A percentile compares a stretch with the other conserved stretches of the same genome.
These are phyloP conservation scores for Cyberlindnera maritima DNA, from an alignment of 805 yeast species.

Conservation along the genomic window DNA sequence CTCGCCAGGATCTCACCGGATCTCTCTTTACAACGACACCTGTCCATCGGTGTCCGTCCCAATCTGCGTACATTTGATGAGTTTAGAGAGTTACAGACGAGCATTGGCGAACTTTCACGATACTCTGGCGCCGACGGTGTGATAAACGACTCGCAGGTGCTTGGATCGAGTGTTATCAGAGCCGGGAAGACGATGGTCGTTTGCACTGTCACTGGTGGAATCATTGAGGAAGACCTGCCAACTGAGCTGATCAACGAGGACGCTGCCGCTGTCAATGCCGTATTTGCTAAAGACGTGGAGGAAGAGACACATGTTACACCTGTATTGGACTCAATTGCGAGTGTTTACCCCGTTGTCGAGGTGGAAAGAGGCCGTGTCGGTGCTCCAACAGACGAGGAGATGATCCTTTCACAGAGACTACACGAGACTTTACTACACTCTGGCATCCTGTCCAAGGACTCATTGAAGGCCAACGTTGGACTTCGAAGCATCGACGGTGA, in stretches of 20 bases:
- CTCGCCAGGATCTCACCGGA: conserved; percentile 86
- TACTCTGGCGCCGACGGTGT: conserved; percentile 32
- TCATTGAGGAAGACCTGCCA: conserved; percentile 52
- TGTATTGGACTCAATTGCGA: conserved; percentile 31
- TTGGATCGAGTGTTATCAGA: conserved; percentile 70
- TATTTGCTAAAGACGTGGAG: conserved; percentile 30
- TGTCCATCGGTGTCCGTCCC: conserved; percentile 75
- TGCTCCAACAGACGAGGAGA: conserved; percentile 85
- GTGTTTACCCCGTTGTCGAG: conserved; percentile 72
- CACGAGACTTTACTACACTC: conserved; percentile 60
- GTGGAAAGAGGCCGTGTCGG: conserved; percentile 73
- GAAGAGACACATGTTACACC: conserved; percentile 14
- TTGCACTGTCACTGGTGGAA: conserved; percentile 67
- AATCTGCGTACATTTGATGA: conserved; percentile 68
- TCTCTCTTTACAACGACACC: conserved; percentile 72
- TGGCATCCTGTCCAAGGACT: conserved; percentile 45
- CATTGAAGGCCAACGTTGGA: conserved; percentile 56
- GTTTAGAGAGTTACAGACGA: conserved; percentile 55
- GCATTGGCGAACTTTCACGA: conserved; percentile 38
- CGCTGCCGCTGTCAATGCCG: conserved; percentile 31
- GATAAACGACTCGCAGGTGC: conserved; percentile 32
- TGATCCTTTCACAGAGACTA: conserved; percentile 63
- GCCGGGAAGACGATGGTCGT: conserved; percentile 73
- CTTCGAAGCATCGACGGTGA: conserved; percentile 49
- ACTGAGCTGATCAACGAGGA: conserved; percentile 42